Evolutionary conservation across 306 rosid species (phyloP), one percentile per base, ranked within the genome.

Genomic region (Cicer pinnatifidum): DNA sequence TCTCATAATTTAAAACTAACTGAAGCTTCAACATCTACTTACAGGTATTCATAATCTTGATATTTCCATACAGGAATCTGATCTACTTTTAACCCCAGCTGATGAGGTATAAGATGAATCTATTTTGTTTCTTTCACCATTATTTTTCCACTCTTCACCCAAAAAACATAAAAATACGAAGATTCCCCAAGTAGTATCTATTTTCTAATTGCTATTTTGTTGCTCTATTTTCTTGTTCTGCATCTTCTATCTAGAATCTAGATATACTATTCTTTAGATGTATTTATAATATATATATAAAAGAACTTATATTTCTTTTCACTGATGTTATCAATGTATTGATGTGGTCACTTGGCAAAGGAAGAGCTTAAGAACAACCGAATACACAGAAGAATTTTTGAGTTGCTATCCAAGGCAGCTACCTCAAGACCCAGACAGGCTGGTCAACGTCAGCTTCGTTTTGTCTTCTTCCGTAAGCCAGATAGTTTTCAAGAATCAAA

Each of bases 301-400:
- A 40, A 19, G 1, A 51, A 44, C 4, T 8, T 66, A n/a, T 61
- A 58, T 58, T 72, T 45, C 38, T 77, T 69, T 82, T 57, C 38
- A 28, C 71, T 79, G 75, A 58, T 83, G 74, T 71, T 76, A 51
- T 81, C 61, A 65, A 37, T 78, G 57, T 17, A 3, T 82, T 62
- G 60, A 71, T 81, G 67, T 64, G 87, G 60, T 75, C 85, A 56
- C 75, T 86, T 80, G 81, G 82, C 74, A 78, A 89, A 94, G 98
- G 95, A 89, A 88, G 98, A 91, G 85, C 74, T 94, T 83, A 94
- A 87, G 85, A 86, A 83, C 78, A 88, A 13, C 80, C 84, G 95
- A 72, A 94, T 94, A 75, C 90, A 76, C 46, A 87, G 89, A 80
- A 87, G 96, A 84, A 89, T 94, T 78, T 80, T 85, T 82, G 97